Conservation (phyloP, 2,329 filamentous ascomycete genomes). For the Colletotrichum chlorophyti region DNA sequence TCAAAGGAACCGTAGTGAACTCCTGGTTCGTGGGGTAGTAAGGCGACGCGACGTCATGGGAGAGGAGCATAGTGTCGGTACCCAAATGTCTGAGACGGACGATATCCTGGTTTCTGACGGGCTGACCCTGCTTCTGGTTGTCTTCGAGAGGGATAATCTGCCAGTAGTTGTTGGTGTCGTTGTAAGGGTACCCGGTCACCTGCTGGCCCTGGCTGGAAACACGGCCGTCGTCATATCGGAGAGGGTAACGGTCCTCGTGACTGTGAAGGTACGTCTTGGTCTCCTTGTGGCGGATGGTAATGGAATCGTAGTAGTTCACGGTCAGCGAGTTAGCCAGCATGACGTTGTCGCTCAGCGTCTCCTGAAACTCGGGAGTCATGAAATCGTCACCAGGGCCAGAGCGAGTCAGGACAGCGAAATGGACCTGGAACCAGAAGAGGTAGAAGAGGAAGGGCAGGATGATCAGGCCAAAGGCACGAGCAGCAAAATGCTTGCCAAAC, state of each 20-base stretch:
- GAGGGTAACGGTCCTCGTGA: conserved; percentile 85
- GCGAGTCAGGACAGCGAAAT: conserved; percentile 86
- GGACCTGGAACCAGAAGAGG: conserved; percentile 99
- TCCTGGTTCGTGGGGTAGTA: conserved; percentile 98
- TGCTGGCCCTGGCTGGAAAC: conserved; percentile 98
- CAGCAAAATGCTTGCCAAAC: conserved; percentile 89
- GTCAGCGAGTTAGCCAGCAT: conserved; percentile 88
- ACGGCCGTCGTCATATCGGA: conserved; percentile 95
- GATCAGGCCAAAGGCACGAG: conserved; percentile 85
- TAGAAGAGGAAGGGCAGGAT: conserved; percentile 96
- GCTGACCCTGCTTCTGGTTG: conserved; percentile 63
- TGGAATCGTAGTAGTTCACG: conserved; percentile 88
- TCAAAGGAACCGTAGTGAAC: conserved; percentile 82
- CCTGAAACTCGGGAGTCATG: conserved; percentile 98
- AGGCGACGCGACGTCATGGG: conserved; percentile 96
- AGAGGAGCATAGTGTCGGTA: conserved; percentile 86
- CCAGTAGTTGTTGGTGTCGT: conserved; percentile 99
- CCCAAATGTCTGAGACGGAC: conserved; percentile 86
- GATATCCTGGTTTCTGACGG: conserved; percentile 82
- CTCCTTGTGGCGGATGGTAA: conserved; percentile 94
- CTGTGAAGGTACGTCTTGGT: conserved; percentile 97
- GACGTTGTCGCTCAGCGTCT: conserved; percentile 92
- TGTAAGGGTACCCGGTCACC: conserved; percentile 96
- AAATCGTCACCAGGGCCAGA: conserved; percentile 98
- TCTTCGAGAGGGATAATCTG: conserved; percentile 79